Base-by-base conservation (phyloP, 768 basidiomycete species). In the Tricholoma terreum region DNA sequence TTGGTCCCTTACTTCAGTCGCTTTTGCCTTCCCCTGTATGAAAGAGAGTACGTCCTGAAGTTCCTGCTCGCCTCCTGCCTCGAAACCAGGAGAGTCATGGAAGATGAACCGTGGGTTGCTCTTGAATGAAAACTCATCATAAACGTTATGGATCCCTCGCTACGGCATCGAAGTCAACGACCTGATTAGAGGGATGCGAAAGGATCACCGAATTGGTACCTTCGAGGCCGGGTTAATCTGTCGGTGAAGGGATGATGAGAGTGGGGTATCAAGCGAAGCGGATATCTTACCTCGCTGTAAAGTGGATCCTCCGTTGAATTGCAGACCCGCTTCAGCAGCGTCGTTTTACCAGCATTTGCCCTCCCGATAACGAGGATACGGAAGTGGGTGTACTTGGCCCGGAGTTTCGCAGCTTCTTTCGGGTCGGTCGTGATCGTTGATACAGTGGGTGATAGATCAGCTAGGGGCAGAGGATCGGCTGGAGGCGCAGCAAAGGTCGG, bases 11-110 rank as follows among this genome's bases (percentile, higher is more conserved):
- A 69, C 53, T 9, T 57, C 46, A 2, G n/a, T 58, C 1, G 50
- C 40, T 3, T 59, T 60, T 0, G 72, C 58, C 8, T 67, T 56
- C 19, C 66, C 21, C n/a, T 54, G 19, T 11, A 79, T 66, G 58
- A 79, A 78, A 2, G 50, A 40, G 45, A 58, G 62, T 21, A 77
- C 68, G 7, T 52, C 63, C 1, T 65, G 52, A 2, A 75, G 54
- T 56, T 77, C 71, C 2, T 61, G 56, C 0, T 21, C 61, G 2
- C 59, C 61, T 3, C 76, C 76, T 17, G 72, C 57, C 61, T 77
- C 75, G 50, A 78, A 75, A 4, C 76, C 77, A 43, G 66, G 55
- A 17, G 77, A 78, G 55, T 78, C 76, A 36, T 78, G 77, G 55
- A 78, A 77, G 19, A 77, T 66, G 59, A 75, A 77, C 2, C 60